Conservation (phyloP, 179 eudicot species). For the Monotropa hypopitys region DNA sequence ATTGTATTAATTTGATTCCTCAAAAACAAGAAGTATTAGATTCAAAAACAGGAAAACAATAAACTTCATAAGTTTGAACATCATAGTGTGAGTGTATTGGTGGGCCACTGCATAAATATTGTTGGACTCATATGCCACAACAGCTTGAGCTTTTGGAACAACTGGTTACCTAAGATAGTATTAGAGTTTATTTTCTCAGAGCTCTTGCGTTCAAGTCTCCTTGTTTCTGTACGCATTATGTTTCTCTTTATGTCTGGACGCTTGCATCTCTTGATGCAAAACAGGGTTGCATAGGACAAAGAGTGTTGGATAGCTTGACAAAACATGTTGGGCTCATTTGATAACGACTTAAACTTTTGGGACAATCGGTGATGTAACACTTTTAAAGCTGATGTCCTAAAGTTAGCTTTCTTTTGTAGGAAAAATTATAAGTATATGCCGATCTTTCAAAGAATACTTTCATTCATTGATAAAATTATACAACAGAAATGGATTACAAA, state of each 20-base stretch:
- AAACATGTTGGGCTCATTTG: background rate
- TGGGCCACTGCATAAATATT: background rate
- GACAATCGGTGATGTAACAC: background rate
- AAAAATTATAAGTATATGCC: too few relatives aligned
- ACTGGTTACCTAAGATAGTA: background rate
- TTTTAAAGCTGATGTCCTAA: background rate
- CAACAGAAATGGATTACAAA: too few relatives aligned
- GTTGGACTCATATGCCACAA: background rate
- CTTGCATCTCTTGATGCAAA: background rate
- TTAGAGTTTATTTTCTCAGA: background rate
- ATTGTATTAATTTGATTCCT: background rate
- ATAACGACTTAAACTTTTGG: background rate
- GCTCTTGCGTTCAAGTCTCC: background rate
- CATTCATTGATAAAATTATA: too few relatives aligned
- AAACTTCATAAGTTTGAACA: background rate
- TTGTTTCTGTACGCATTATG: background rate
- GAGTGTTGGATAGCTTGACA: background rate
- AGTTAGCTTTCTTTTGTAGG: background rate
- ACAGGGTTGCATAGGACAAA: background rate
- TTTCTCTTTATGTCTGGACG: background rate
- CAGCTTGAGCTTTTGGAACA: background rate
- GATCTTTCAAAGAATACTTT: too few relatives aligned
- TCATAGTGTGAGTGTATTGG: background rate
- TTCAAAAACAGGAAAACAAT: background rate
- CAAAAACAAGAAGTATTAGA: background rate